Percentiles rank a stretch among this genome's conserved stretches.
Evolutionary conservation across 257 asterid genomes (phyloP).

Genomic region (Linaria vulgaris): DNA sequence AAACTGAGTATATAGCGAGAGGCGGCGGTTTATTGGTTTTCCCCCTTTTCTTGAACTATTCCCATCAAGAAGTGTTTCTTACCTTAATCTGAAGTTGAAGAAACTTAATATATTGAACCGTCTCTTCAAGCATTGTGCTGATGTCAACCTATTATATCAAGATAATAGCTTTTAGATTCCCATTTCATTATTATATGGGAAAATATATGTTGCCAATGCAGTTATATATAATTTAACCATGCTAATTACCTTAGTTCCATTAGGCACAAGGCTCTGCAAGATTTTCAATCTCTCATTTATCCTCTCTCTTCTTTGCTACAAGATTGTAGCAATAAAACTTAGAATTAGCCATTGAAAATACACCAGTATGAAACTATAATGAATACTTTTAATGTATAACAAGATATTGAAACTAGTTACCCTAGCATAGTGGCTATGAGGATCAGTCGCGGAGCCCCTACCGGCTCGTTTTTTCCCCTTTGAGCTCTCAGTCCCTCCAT

Average conservation of each 20-base stretch:
- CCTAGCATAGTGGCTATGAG: constrained; percentile 63
- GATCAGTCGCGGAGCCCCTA: constrained; percentile 59
- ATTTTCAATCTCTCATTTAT: constrained; percentile 50
- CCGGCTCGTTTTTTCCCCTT: constrained; percentile 37
- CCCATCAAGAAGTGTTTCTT: constrained; percentile 7
- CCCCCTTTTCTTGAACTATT: too few relatives aligned
- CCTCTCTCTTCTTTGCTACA: constrained; percentile 53
- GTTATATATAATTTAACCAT: not conserved
- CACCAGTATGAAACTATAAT: too few relatives aligned
- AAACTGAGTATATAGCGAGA: too few relatives aligned
- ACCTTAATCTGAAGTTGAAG: constrained; percentile 63
- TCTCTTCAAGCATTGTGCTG: constrained; percentile 67
- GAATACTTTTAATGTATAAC: too few relatives aligned
- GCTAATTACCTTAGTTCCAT: constrained; percentile 48
- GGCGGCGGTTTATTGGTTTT: too few relatives aligned
- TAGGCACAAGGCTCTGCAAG: constrained; percentile 50
- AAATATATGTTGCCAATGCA: not conserved
- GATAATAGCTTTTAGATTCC: constrained; percentile 4
- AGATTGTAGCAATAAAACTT: not conserved
- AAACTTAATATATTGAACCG: constrained; percentile 50
- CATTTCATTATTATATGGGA: not conserved
- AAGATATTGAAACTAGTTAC: constrained; percentile 25
- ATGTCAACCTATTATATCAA: constrained; percentile 43
- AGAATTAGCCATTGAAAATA: too few relatives aligned
- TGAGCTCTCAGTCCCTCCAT: constrained; percentile 19